Conservation (phyloP, 169 alveolate genomes). For the Plasmodium fragile region DNA sequence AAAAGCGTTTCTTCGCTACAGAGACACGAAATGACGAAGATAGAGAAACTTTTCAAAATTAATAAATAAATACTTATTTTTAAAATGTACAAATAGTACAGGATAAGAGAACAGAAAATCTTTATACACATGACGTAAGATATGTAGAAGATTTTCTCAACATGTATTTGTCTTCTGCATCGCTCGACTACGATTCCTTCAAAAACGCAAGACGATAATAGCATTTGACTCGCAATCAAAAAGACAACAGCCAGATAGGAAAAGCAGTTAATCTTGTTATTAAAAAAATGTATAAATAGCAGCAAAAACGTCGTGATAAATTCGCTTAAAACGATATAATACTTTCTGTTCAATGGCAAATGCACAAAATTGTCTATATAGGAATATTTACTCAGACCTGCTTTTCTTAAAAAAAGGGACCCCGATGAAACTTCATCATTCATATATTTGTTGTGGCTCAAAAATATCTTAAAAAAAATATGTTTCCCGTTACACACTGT, state of each 20-base stretch:
- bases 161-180: conserved; percentile 36
- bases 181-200: conserved; percentile 70
- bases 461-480: conserved; percentile 28
- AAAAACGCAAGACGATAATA: conserved; percentile 58
- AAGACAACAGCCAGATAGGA: conserved; percentile 23
- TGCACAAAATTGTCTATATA: conserved; percentile 30
- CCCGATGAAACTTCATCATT: conserved; percentile 41
- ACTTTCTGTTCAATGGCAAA: conserved; percentile 58
- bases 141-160: conserved; percentile 58
- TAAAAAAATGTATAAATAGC: conserved; percentile 35
- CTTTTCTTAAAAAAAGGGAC: conserved; percentile 28
- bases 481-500: conserved; percentile 37
- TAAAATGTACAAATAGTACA: conserved; percentile 47
- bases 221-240: conserved; percentile 53
- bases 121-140: conserved; percentile 67
- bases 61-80: conserved; percentile 52
- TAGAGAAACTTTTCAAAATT: conserved; percentile 42
- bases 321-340: conserved; percentile 57
- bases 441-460: conserved; percentile 45
- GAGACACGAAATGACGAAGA: conserved; percentile 44
- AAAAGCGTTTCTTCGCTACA: conserved; percentile 73
- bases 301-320: conserved; percentile 24
- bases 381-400: neutral
- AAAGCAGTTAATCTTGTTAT: conserved; percentile 45
- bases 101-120: conserved; percentile 50